Percentiles rank a stretch among this genome's conserved stretches.
Evolutionary conservation across 2,329 filamentous ascomycete species (phyloP).

Genomic region (Incumbomyces lentus): DNA sequence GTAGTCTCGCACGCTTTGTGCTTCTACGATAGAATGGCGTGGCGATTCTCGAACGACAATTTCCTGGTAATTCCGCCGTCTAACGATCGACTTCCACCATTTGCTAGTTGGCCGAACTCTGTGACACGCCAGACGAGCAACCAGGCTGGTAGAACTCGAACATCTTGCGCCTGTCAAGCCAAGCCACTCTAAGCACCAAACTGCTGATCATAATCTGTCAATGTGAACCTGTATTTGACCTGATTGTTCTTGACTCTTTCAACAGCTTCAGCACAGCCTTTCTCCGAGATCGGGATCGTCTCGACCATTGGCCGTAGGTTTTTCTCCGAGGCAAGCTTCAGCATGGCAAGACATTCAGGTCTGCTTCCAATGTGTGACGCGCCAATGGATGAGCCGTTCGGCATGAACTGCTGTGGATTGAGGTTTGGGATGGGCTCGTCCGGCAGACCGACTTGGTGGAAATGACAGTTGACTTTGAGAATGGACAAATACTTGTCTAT

Average conservation of each 20-base stretch:
- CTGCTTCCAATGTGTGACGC: conserved; percentile 61
- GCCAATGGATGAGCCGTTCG: conserved; percentile 63
- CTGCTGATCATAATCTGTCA: conserved; percentile 31
- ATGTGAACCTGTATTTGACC: conserved; percentile 61
- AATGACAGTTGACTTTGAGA: conserved; percentile 43
- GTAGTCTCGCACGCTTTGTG: too few species aligned
- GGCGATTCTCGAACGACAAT: too few species aligned
- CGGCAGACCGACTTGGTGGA: conserved; percentile 50
- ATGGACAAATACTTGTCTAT: conserved; percentile 42
- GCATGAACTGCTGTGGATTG: conserved; percentile 62
- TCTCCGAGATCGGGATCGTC: conserved; percentile 61
- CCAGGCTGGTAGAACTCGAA: not conserved
- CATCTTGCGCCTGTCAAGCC: not conserved
- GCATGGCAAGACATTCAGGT: conserved; percentile 60
- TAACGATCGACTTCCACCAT: too few species aligned
- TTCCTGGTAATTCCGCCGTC: too few species aligned
- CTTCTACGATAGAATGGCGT: too few species aligned
- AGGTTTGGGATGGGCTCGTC: conserved; percentile 60
- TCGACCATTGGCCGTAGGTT: conserved; percentile 58
- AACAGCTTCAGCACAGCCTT: conserved; percentile 59
- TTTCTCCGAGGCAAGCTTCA: conserved; percentile 60
- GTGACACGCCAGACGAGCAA: too few species aligned
- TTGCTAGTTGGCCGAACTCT: too few species aligned
- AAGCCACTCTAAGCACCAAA: conserved; percentile 2
- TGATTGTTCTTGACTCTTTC: conserved; percentile 60